Evolutionary conservation across 176 grass and related monocot genomes (phyloP), one percentile per base, ranked within the genome.

Genomic region (Luzula sylvatica): DNA sequence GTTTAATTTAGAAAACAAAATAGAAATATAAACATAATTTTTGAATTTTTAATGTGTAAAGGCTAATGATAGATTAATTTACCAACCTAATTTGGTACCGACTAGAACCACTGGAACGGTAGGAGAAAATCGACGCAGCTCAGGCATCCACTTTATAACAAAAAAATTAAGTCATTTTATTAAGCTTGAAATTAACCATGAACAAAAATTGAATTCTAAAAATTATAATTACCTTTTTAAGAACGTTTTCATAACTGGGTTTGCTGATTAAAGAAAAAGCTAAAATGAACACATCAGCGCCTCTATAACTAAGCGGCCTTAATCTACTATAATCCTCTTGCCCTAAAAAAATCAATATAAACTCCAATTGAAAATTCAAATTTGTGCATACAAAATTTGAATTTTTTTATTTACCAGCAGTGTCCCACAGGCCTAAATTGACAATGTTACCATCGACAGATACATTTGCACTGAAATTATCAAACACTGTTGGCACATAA

Each of bases 311-410:
- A 2, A 89, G 64, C 0, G 90, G 84, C 71, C 77, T 86, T 55
- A 96, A 52, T 83, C 90, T 86, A 71, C 90, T 86, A 53, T 96
- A 96, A 46, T 96, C 84, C 55, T 96, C 90, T 70, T 96, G 84
- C 11, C 90, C 87, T 94, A 40, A 26, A 52, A 58, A 7, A 50
- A 38, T 29, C 5, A 25, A 61, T 22, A 52, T 11, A 51, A 22
- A 46, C 21, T 23, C 64, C 39, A 52, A 8, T 29, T 55, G 5
- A 38, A 19, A 27, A 20, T 16, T 14, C 42, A 53, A 40, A 29
- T 23, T 3, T 28, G 11, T 24, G 17, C 21, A 7, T 11, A 52
- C 15, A 12, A 13, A 14, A 9, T 20, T 11, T 14, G 7, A 8
- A 64, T 17, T n/a, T 18, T 52, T 11, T 22, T 49, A 22, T 26